A percentile compares a stretch with the other conserved stretches of the same genome.
phyloP scores from a whole-genome alignment of 2,329 filamentous ascomycete genomes.

The Alternaria postmessia region DNA sequence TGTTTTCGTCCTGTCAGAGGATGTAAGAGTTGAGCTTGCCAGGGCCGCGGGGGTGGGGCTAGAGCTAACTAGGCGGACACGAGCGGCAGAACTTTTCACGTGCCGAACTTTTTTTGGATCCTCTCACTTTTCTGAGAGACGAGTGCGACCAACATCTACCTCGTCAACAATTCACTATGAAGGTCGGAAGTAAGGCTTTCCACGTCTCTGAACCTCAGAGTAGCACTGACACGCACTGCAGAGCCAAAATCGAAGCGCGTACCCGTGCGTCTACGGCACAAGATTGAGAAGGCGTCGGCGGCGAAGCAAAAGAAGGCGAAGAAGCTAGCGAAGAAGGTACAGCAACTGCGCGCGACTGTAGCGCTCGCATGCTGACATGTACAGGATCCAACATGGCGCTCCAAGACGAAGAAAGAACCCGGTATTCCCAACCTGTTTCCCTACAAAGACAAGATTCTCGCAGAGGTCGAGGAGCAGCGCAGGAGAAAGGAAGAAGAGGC shows the following conservation, averaged over 20 bases:
- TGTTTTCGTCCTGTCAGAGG: not conserved
- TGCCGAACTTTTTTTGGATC: conserved; percentile 26
- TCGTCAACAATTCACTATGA: conserved; percentile 43
- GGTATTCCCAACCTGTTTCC: conserved; percentile 97
- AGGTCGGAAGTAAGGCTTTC: conserved; percentile 52
- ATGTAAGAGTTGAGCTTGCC: not conserved
- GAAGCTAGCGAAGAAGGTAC: conserved; percentile 84
- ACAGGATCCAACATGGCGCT: conserved; percentile 92
- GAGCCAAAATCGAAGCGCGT: conserved; percentile 95
- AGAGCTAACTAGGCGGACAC: conserved; percentile 10
- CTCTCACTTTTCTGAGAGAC: conserved; percentile 32
- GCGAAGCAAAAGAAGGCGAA: conserved; percentile 90
- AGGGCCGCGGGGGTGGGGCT: conserved; percentile 15
- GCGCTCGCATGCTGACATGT: conserved; percentile 27
- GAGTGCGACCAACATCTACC: conserved; percentile 20
- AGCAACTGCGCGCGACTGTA: not conserved
- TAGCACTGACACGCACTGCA: conserved; percentile 50
- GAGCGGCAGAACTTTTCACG: conserved; percentile 14
- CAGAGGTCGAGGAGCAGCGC: conserved; percentile 91
- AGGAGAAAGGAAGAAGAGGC: conserved; percentile 79
- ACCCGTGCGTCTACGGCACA: conserved; percentile 88
- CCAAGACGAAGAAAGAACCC: conserved; percentile 95
- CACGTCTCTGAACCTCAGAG: accelerated
- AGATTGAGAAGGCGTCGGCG: conserved; percentile 90
- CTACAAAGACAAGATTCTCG: conserved; percentile 93